Conservation (phyloP, 2,329 filamentous ascomycete genomes). For the Cercospora zeae-maydis region DNA sequence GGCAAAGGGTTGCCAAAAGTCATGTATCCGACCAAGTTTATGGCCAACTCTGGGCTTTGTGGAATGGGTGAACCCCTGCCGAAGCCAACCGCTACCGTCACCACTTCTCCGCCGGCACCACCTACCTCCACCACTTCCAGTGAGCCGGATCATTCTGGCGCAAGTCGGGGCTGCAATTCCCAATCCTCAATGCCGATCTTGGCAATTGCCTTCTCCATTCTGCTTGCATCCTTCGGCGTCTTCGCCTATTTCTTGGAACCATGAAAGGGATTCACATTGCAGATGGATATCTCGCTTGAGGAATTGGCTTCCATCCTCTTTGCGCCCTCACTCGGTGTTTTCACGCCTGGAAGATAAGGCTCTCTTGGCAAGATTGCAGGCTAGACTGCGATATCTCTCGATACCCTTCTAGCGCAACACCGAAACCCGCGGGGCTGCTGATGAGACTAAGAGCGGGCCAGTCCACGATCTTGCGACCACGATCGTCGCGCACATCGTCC, state of each 20-base stretch:
- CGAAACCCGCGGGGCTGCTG: too few relatives aligned
- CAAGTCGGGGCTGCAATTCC: not conserved
- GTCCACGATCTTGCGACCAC: not conserved
- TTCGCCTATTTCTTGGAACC: not conserved
- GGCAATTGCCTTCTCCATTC: not conserved
- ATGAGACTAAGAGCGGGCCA: too few relatives aligned
- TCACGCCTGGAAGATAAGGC: not conserved
- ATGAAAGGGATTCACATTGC: not conserved
- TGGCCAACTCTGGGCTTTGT: conserved; percentile 30
- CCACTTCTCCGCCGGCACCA: not conserved
- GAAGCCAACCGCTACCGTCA: not conserved
- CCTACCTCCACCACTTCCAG: not conserved
- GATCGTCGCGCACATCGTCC: too few relatives aligned
- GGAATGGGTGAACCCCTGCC: conserved; percentile 12
- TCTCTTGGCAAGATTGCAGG: not conserved
- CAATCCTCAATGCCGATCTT: not conserved
- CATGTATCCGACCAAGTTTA: conserved; percentile 31
- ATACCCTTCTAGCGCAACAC: not conserved
- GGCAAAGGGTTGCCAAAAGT: conserved; percentile 37
- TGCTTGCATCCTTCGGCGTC: not conserved
- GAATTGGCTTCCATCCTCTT: not conserved
- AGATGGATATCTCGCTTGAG: not conserved
- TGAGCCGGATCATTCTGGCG: not conserved
- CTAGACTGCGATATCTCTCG: not conserved
- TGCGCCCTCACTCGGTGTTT: not conserved